Conservation (phyloP, 805 yeast species). For the Candida caryicola region DNA sequence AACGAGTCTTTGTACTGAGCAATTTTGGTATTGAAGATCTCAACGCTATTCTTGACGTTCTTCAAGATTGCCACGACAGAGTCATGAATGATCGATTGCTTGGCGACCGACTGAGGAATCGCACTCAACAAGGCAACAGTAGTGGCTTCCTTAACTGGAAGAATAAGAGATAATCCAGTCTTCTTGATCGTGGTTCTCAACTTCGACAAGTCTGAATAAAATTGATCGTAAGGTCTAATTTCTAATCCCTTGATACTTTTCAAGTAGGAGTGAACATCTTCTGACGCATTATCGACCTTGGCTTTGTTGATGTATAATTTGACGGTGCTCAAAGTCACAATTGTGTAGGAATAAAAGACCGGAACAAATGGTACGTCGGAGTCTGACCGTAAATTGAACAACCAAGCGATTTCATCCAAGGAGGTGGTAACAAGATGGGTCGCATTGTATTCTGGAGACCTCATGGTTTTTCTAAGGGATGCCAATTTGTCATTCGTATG, state of each 20-base stretch:
- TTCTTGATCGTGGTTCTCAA: conserved; percentile 19
- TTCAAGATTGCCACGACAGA: conserved; percentile 52
- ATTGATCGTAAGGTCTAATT: conserved; percentile 51
- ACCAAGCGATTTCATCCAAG: conserved; percentile 89
- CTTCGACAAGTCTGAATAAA: conserved; percentile 54
- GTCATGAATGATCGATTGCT: conserved; percentile 20
- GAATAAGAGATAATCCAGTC: conserved; percentile 21
- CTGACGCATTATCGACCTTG: conserved; percentile 34
- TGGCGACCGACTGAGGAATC: conserved; percentile 29
- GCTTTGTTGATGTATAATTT: conserved; percentile 53
- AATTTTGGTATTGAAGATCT: conserved; percentile 62
- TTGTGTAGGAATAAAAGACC: conserved; percentile 71
- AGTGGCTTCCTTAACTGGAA: conserved; percentile 30
- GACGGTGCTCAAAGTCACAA: conserved; percentile 34
- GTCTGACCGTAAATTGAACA: conserved; percentile 75
- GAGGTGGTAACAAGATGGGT: conserved; percentile 57
- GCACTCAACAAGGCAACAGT: conserved; percentile 31
- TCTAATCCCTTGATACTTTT: conserved; percentile 23
- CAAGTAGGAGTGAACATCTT: conserved; percentile 25
- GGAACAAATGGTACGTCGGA: conserved; percentile 82
- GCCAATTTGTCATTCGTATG: conserved; percentile 27
- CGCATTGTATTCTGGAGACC: conserved; percentile 14
- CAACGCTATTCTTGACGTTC: conserved; percentile 70
- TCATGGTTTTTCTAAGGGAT: conserved; percentile 31
- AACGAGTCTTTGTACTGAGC: conserved; percentile 87